Evolutionary conservation across 2,329 filamentous ascomycete genomes (phyloP).

Genomic region (Penicillium freii): DNA sequence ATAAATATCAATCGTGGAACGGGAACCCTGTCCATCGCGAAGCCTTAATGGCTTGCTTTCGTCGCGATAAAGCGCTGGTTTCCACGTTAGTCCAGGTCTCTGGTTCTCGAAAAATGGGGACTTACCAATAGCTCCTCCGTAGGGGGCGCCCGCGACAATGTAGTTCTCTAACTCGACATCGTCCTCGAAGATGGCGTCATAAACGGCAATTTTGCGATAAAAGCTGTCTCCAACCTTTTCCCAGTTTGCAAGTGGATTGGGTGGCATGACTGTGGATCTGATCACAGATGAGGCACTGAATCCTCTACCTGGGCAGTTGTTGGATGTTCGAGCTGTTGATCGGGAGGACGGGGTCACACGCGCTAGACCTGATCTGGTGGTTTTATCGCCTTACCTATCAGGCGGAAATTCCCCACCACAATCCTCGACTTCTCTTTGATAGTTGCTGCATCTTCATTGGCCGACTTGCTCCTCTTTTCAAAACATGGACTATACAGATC

Average conservation of each 20-base stretch:
- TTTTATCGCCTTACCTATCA: neutral
- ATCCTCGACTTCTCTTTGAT: constrained; percentile 11
- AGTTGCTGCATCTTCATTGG: constrained; percentile 9
- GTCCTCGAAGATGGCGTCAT: constrained; percentile 88
- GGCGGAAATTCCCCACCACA: constrained; percentile 3
- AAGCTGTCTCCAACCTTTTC: constrained; percentile 89
- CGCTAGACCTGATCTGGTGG: constrained; percentile 14
- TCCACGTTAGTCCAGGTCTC: neutral
- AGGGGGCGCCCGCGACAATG: constrained; percentile 84
- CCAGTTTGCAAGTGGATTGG: constrained; percentile 81
- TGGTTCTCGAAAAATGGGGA: neutral
- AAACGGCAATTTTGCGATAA: constrained; percentile 92
- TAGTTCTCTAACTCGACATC: constrained; percentile 95
- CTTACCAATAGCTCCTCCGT: constrained; percentile 88
- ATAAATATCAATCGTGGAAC: constrained; percentile 89
- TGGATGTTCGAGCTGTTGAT: constrained; percentile 16
- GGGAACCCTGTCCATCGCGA: constrained; percentile 67
- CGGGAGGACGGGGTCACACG: constrained; percentile 6
- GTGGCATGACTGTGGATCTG: constrained; percentile 38
- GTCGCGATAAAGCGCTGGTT: constrained; percentile 75
- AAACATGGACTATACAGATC: constrained; percentile 59
- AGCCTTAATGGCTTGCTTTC: constrained; percentile 79
- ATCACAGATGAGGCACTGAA: constrained; percentile 10
- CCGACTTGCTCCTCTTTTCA: constrained; percentile 1
- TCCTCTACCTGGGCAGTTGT: neutral